Base-by-base conservation (phyloP, 805 yeast species). In the Yarrowia porcina region DNA sequence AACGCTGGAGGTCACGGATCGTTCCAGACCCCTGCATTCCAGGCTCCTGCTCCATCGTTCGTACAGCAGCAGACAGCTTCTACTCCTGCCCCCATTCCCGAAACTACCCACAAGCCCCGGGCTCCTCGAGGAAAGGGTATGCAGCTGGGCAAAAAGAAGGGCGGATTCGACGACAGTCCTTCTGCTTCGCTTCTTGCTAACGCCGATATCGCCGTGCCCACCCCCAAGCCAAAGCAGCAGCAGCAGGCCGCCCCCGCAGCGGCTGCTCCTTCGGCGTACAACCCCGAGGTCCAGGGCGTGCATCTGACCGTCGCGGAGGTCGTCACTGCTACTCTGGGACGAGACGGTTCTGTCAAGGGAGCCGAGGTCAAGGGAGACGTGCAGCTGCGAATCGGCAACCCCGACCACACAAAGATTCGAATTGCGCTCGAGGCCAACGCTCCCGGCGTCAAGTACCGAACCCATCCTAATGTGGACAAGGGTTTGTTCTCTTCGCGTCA, bases 391-490 rank as follows among this genome's bases (percentile, higher is more conserved):
- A 85, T 94, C 66, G 91, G 88, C 73, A 83, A 91, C 70, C 78
- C 88, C n/a, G 82, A 80, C 39, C 79, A 86, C 67, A 85, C 96
- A 13, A 82, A 81, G 68, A 82, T 90, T 63, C 83, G 82, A 71
- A 80, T 94, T 64, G 71, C 82, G 65, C 77, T 92, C 67, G 74
- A 77, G 42, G 79, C 85, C 42, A 75, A 78, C 42, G 75, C 80
- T 74, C 79, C 38, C 74, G 83, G 77, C 66, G 78, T 85, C 49
- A 91, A 87, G 71, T 94, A 83, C 79, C 92, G 92, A 75, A 91
- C 98, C 15, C 97, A 94, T 78, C 99, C 99, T 66, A 92, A 93
- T 73, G 96, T 94, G 67, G 97, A 94, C 76, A 87, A 89, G 71
- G 77, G 77, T 42, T 74, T 83, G 70, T 94, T 93, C 74, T 79